Evolutionary conservation across 371 early-diverging fungal species (phyloP).

Genomic region (Lichtheimia ramosa): DNA sequence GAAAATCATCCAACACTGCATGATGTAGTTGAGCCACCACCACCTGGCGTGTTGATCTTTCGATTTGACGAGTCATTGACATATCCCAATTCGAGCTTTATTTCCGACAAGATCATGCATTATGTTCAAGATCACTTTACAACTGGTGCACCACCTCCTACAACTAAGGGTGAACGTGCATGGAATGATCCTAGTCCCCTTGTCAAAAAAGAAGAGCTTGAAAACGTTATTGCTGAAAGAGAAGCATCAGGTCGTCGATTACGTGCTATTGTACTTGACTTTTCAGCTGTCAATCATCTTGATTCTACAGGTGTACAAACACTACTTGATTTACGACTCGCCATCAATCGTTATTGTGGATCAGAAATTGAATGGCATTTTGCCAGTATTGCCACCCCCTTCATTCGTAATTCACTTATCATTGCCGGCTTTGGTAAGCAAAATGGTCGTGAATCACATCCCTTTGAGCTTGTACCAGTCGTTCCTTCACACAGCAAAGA

Average conservation of each 20-base stretch:
- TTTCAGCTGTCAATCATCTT: constrained; percentile 59
- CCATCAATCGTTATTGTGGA: constrained; percentile 46
- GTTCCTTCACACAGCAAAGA: constrained; percentile 9
- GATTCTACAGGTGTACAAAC: constrained; percentile 62
- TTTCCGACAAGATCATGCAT: constrained; percentile 42
- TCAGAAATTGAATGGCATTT: constrained; percentile 44
- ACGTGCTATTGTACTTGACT: constrained; percentile 63
- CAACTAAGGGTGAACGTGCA: constrained; percentile 37
- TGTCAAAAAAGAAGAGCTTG: constrained; percentile 12
- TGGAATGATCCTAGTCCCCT: constrained; percentile 52
- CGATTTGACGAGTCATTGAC: constrained; percentile 62
- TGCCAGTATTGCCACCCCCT: constrained; percentile 24
- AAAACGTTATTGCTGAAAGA: constrained; percentile 6
- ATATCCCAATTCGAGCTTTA: constrained; percentile 65
- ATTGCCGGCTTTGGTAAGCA: constrained; percentile 32
- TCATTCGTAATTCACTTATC: constrained; percentile 29
- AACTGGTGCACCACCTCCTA: constrained; percentile 18
- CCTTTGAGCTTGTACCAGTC: constrained; percentile 14
- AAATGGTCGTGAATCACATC: constrained; percentile 10
- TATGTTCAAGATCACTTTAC: constrained; percentile 27
- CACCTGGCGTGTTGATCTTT: constrained; percentile 62
- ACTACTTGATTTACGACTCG: constrained; percentile 44
- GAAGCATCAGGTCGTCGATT: constrained; percentile 8
- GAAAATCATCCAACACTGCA: constrained; percentile 35
- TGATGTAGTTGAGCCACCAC: constrained; percentile 35